phyloP scores from a whole-genome alignment of 164 flowering plant species.

The Houttuynia cordata region DNA sequence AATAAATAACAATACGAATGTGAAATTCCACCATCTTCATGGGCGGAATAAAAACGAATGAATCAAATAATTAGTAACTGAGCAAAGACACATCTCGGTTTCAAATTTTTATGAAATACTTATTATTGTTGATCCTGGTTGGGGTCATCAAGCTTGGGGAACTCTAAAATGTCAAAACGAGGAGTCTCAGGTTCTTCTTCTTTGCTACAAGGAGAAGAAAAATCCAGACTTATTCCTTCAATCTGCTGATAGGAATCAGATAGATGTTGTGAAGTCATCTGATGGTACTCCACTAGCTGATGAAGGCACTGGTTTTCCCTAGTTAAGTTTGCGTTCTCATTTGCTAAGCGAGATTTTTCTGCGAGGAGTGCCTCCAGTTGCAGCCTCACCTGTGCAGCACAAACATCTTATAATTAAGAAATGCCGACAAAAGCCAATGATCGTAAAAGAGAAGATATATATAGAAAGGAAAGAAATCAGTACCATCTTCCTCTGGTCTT shows the following conservation, averaged over 20 bases:
- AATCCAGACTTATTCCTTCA: constrained; percentile 56
- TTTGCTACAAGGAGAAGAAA: constrained; percentile 48
- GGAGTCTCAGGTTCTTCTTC: constrained; percentile 23
- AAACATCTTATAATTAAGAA: not conserved
- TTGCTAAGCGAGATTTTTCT: constrained; percentile 80
- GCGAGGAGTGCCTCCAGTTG: constrained; percentile 86
- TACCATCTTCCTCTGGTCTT: constrained; percentile 88
- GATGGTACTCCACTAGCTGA: constrained; percentile 91
- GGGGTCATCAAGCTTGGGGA: constrained; percentile 14
- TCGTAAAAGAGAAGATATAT: not conserved
- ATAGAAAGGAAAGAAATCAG: not conserved
- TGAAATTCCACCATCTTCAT: too few species aligned
- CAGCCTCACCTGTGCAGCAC: constrained; percentile 69
- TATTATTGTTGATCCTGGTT: too few species aligned
- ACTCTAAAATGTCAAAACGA: constrained; percentile 30
- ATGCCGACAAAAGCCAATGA: not conserved
- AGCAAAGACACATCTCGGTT: too few species aligned
- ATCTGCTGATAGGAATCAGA: constrained; percentile 57
- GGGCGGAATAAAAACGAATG: too few species aligned
- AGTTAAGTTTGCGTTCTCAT: constrained; percentile 65
- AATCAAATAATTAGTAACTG: too few species aligned
- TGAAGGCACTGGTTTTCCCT: constrained; percentile 86
- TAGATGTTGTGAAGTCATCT: constrained; percentile 53
- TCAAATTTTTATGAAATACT: too few species aligned
- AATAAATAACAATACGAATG: too few species aligned